Evolutionary conservation across 345 rosid genomes (phyloP).

Genomic region (Euclidium syriacum): DNA sequence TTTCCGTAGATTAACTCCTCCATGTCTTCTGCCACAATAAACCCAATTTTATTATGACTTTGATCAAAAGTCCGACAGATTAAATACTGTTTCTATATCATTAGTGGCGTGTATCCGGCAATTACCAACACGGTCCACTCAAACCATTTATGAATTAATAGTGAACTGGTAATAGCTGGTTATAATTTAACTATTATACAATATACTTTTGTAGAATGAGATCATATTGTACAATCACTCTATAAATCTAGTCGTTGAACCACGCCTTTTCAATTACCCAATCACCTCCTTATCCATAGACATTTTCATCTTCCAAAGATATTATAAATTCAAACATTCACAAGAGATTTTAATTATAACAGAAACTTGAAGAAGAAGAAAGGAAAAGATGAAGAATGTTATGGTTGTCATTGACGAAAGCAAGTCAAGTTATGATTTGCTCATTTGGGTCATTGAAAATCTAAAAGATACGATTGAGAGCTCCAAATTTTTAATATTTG

Average conservation of each 20-base stretch:
- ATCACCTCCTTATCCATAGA: neutral
- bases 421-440: conserved; percentile 38
- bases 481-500: conserved; percentile 30
- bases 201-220: neutral
- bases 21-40: no score
- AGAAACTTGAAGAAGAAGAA: conserved; percentile 10
- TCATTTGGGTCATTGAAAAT: conserved; percentile 43
- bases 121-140: conserved; percentile 26
- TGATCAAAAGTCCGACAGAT: neutral
- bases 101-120: conserved; percentile 17
- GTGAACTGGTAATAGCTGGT: neutral
- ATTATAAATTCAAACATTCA: conserved; percentile 14
- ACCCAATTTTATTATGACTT: no score
- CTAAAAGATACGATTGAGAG: conserved; percentile 32
- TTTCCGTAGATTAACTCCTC: no score
- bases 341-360: neutral
- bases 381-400: conserved; percentile 38
- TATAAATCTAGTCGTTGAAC: conserved; percentile 12
- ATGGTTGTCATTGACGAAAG: conserved; percentile 54
- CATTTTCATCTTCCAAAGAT: neutral
- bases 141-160: neutral
- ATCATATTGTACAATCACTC: conserved; percentile 8
- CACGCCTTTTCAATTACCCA: conserved; percentile 21
- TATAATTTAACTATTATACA: neutral
- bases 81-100: conserved; percentile 3